These are phyloP conservation scores for Phytopythium ostracodes DNA, from an alignment of 352 stramenopile genomes.

Conservation along the genomic window DNA sequence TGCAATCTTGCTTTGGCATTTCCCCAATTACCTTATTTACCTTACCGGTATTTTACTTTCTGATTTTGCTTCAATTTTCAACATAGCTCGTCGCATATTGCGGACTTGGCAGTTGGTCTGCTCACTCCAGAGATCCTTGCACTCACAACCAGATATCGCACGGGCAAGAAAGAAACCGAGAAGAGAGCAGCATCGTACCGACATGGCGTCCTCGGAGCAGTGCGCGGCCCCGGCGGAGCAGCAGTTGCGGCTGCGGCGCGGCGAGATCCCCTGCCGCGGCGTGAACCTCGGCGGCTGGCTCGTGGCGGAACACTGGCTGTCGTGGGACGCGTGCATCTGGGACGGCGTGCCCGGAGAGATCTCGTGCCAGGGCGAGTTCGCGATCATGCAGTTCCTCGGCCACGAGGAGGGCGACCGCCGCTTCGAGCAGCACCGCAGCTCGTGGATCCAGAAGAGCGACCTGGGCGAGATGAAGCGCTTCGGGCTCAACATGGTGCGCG, in stretches of 20 bases:
- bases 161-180: too few relatives aligned
- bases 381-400: conserved; percentile 45
- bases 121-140: not conserved
- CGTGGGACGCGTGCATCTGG: conserved; percentile 77
- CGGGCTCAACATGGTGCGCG: conserved; percentile 73
- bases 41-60: too few relatives aligned
- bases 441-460: conserved; percentile 77
- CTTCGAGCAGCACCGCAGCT: conserved; percentile 72
- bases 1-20: too few relatives aligned
- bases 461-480: conserved; percentile 54
- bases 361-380: conserved; percentile 38
- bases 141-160: too few relatives aligned
- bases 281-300: conserved; percentile 87
- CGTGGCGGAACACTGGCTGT: conserved; percentile 83
- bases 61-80: not conserved
- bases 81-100: not conserved
- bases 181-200: not conserved
- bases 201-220: not conserved
- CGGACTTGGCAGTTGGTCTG: not conserved
- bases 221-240: conserved; percentile 5
- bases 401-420: conserved; percentile 42
- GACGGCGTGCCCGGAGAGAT: conserved; percentile 61
- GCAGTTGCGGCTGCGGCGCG: conserved; percentile 26
- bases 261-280: conserved; percentile 43
- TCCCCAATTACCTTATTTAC: too few relatives aligned